Conservation (phyloP, 1,284 basidiomycete species). For the Termitomyces sp. region DNA sequence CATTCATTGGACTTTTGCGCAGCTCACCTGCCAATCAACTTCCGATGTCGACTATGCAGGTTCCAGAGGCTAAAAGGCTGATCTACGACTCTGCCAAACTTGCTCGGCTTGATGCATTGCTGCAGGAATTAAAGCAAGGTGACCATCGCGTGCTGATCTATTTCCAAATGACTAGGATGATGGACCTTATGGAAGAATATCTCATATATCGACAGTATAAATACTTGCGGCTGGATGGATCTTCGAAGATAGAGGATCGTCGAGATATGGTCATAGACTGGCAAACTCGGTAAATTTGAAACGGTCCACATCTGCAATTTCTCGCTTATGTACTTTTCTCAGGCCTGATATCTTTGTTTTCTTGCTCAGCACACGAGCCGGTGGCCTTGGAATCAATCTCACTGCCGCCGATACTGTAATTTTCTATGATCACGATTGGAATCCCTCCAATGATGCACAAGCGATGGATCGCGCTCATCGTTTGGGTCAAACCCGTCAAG, state of each 20-base stretch:
- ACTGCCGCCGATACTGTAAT: constrained; percentile 98
- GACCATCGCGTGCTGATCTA: constrained; percentile 96
- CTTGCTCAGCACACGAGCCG: constrained; percentile 93
- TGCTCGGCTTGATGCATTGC: constrained; percentile 81
- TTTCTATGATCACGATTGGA: constrained; percentile 99
- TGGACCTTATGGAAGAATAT: constrained; percentile 99
- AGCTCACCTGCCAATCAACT: constrained; percentile 72
- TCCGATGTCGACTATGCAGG: constrained; percentile 83
- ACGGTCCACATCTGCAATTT: constrained; percentile 3
- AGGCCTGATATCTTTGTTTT: constrained; percentile 96
- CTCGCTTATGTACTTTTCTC: constrained; percentile 2
- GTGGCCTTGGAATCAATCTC: constrained; percentile 97
- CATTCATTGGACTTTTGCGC: constrained; percentile 66
- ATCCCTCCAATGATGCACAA: constrained; percentile 98
- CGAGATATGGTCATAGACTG: constrained; percentile 99
- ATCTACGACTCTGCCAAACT: constrained; percentile 98
- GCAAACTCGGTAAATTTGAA: constrained; percentile 78
- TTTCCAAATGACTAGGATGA: constrained; percentile 99
- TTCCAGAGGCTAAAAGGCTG: constrained; percentile 93
- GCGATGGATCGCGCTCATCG: constrained; percentile 99
- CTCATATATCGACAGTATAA: constrained; percentile 98
- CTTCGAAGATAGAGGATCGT: constrained; percentile 92
- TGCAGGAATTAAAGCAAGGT: constrained; percentile 89
- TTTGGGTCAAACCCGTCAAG: constrained; percentile 97
- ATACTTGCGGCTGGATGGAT: constrained; percentile 93